Evolutionary conservation across 2,329 filamentous ascomycete genomes (phyloP).

Genomic region (Erysiphe neolycopersici): DNA sequence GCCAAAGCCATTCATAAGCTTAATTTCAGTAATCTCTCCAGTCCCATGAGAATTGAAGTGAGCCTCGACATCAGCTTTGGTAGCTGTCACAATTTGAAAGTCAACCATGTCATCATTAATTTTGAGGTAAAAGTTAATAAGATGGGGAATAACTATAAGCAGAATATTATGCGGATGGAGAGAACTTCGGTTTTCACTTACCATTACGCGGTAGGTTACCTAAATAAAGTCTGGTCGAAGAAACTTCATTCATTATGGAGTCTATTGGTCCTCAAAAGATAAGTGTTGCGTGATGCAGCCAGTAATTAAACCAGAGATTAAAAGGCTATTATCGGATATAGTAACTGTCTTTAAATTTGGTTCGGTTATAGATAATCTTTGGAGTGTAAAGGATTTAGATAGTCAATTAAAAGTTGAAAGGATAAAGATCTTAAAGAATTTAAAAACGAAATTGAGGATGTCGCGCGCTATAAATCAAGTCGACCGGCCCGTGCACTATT

Average conservation of each 20-base stretch:
- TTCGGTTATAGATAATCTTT: no score
- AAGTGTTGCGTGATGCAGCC: no score
- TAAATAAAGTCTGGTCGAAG: conserved; percentile 82
- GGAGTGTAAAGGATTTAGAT: no score
- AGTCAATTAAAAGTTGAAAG: no score
- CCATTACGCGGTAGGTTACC: conserved; percentile 92
- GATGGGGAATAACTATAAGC: neutral
- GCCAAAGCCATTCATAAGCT: conserved; percentile 98
- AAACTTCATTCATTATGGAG: conserved; percentile 49
- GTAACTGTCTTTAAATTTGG: no score
- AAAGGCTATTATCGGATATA: no score
- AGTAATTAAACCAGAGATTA: no score
- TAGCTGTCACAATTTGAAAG: conserved; percentile 28
- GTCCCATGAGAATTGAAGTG: conserved; percentile 92
- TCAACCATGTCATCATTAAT: neutral
- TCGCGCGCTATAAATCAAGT: no score
- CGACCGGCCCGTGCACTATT: no score
- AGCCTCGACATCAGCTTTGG: conserved; percentile 85
- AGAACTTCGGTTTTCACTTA: conserved; percentile 22
- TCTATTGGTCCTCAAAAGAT: no score
- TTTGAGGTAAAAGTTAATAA: neutral
- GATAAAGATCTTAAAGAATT: no score
- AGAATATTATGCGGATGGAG: neutral
- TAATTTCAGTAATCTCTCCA: conserved; percentile 95
- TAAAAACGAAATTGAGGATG: no score